phyloP scores from a whole-genome alignment of 2,329 filamentous ascomycete genomes.

The Aspergillus floridensis region DNA sequence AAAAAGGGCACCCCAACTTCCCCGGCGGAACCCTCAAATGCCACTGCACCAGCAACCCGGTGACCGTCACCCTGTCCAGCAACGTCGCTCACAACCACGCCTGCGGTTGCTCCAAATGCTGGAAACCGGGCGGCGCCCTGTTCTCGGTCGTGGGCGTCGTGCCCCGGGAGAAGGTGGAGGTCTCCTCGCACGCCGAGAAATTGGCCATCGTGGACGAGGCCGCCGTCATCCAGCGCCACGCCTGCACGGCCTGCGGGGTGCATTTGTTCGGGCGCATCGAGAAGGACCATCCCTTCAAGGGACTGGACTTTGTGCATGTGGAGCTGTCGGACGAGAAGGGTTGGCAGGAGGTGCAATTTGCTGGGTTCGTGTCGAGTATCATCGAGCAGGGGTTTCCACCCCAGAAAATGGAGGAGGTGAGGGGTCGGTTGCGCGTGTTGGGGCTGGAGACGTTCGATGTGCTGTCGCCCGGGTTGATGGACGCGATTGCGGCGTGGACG shows the following conservation, averaged over 20 bases:
- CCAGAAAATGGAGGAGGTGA: slow-evolving; percentile 54
- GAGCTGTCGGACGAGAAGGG: slow-evolving; percentile 60
- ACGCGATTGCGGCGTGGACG: slow-evolving; percentile 56
- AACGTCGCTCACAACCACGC: slow-evolving; percentile 68
- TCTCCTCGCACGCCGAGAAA: slow-evolving; percentile 60
- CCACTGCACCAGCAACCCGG: slow-evolving; percentile 55
- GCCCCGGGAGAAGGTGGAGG: slow-evolving; percentile 52
- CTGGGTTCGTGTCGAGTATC: slow-evolving; percentile 65
- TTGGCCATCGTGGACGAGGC: slow-evolving; percentile 54
- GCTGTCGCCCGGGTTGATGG: slow-evolving; percentile 63
- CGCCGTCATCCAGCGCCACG: slow-evolving; percentile 61
- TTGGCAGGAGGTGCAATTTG: slow-evolving; percentile 72
- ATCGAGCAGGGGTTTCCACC: slow-evolving; percentile 66
- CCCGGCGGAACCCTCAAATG: slow-evolving; percentile 62
- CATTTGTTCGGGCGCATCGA: slow-evolving; percentile 66
- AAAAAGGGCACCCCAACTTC: slow-evolving; percentile 55
- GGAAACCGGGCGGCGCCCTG: slow-evolving; percentile 63
- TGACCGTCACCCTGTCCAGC: slow-evolving; percentile 57
- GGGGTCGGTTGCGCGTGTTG: slow-evolving; percentile 51
- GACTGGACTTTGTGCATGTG: slow-evolving; percentile 66
- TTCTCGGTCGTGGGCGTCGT: slow-evolving; percentile 65
- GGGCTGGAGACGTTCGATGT: slow-evolving; percentile 64
- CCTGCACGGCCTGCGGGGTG: slow-evolving; percentile 60
- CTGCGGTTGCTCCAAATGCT: slow-evolving; percentile 71
- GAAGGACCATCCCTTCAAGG: slow-evolving; percentile 63